A percentile compares a stretch with the other conserved stretches of the same genome.
Evolutionary conservation across 2,329 filamentous ascomycete species (phyloP).

Genomic region (Colletotrichum salicis): DNA sequence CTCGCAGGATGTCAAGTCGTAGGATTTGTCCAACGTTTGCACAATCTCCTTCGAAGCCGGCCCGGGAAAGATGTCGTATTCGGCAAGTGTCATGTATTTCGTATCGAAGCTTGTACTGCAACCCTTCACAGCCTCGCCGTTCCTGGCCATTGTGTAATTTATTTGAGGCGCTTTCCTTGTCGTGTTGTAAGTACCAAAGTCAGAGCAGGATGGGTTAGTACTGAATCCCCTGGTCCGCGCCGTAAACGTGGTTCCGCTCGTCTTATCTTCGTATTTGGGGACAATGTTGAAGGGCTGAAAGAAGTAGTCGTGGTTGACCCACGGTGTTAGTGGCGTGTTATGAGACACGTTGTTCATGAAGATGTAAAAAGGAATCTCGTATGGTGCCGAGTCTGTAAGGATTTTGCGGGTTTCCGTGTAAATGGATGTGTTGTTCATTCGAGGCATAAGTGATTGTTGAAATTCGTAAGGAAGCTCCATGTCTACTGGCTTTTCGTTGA

Average conservation of each 20-base stretch:
- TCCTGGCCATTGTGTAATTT: conserved; percentile 2
- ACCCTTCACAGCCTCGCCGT: neutral
- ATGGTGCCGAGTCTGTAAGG: conserved; percentile 13
- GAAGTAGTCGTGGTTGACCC: conserved; percentile 56
- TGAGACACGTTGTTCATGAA: conserved; percentile 57
- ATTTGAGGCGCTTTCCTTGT: neutral
- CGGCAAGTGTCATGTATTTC: neutral
- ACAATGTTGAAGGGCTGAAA: conserved; percentile 57
- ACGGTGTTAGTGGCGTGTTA: conserved; percentile 57
- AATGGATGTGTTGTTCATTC: conserved; percentile 40
- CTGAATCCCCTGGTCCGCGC: conserved; percentile 44
- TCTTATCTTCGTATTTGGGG: neutral
- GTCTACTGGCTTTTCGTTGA: conserved; percentile 49
- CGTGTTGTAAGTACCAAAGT: neutral
- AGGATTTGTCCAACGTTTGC: neutral
- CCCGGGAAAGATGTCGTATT: neutral
- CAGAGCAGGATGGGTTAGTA: neutral
- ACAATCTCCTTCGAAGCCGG: neutral
- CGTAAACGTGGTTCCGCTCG: conserved; percentile 23
- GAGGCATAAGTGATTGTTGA: conserved; percentile 22
- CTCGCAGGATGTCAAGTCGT: conserved; percentile 28
- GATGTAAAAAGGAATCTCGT: conserved; percentile 45
- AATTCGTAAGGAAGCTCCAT: conserved; percentile 31
- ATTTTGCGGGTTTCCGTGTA: too few relatives aligned
- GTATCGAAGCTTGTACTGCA: neutral